Base-by-base conservation (phyloP, 2,329 filamentous ascomycete genomes). In the Dendryphion nanum region DNA sequence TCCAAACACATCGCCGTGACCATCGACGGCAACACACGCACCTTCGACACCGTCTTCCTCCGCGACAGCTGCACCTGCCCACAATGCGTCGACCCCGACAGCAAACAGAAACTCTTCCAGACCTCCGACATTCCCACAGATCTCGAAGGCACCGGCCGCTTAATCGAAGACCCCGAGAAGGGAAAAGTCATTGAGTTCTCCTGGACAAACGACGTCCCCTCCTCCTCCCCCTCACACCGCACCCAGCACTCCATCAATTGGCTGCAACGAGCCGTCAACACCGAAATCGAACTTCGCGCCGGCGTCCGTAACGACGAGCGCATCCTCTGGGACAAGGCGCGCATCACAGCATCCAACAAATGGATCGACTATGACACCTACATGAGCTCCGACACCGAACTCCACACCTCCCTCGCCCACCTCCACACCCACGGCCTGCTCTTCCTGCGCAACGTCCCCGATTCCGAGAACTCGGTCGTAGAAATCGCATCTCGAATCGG, bases 401-500 rank as follows among this genome's bases (percentile, higher is more conserved):
- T 95, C 39, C 77, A 75, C 53, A 60, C 71, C 3, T 83, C 79
- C 3, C 70, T 95, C 37, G 64, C 70, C 10, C 75, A 82, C 35
- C 71, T 97, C 3, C 68, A 77, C 23, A 69, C 69, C 20, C 76
- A 83, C 35, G 93, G 93, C 0, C 69, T 97, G 1, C 69, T 95
- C 13, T 88, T 95, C 63, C 65, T 97, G 18, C 79, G 77, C 33
- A 77, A 80, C 43, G 83, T 95, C 5, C 90, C 91, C 0, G 71
- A 81, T 7, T 76, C 78, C 13, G 78, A 85, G 44, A 66, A 74
- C 1, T 76, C 81, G 4, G 84, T 96, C 4, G 75, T 79, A 26
- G 68, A 73, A 16, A 81, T 97, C 41, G 85, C 82, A 2, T 72
- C 74, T 4, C 79, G 82, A 35, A 86, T 97, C 42, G 90, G 89